phyloP scores from a whole-genome alignment of 805 yeast species.

The Candida montana region DNA sequence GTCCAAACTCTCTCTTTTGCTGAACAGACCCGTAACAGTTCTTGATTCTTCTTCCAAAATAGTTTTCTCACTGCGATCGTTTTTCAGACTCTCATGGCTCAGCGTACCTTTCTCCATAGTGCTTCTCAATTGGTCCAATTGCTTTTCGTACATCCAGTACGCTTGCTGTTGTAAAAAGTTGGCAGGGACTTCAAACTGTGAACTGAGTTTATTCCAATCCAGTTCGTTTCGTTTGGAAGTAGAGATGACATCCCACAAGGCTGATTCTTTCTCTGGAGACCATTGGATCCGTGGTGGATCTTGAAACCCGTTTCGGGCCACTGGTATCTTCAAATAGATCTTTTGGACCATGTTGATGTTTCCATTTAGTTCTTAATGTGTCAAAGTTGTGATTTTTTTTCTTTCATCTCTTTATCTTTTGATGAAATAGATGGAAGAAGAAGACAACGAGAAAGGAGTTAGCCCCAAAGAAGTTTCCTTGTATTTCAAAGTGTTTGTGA shows the following conservation, averaged over 20 bases:
- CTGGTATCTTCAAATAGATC: constrained; percentile 23
- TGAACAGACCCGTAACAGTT: background rate
- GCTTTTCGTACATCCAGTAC: constrained; percentile 25
- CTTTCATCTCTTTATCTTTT: background rate
- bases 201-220: constrained; percentile 13
- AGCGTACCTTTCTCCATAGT: constrained; percentile 18
- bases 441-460: constrained; percentile 8
- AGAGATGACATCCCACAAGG: constrained; percentile 22
- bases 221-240: constrained; percentile 23
- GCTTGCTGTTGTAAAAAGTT: constrained; percentile 25
- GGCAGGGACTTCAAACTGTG: constrained; percentile 19
- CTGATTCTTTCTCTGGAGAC: constrained; percentile 21
- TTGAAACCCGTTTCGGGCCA: constrained; percentile 19
- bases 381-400: background rate
- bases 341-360: constrained; percentile 11
- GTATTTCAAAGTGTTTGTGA: constrained; percentile 25
- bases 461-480: background rate
- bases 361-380: too few relatives aligned
- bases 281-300: constrained; percentile 25
- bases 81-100: constrained; percentile 5
- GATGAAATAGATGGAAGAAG: background rate
- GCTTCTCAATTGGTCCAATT: constrained; percentile 21
- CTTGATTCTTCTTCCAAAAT: constrained; percentile 1
- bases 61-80: constrained; percentile 6
- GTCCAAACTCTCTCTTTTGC: constrained; percentile 1